phyloP scores from a whole-genome alignment of 257 asterid species.

The Ocimum tenuiflorum region DNA sequence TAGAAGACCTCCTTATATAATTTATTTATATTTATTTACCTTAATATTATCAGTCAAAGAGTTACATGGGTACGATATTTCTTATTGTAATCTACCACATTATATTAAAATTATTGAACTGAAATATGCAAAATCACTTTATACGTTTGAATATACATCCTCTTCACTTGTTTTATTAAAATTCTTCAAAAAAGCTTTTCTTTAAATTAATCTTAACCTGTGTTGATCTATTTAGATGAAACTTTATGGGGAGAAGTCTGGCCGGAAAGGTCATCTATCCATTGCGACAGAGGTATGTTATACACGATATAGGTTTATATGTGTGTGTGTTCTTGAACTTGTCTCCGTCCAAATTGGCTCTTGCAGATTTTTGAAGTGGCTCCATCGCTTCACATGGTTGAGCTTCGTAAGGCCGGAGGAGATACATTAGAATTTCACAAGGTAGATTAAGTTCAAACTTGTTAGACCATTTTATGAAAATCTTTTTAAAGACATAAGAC shows the following conservation, averaged over 20 bases:
- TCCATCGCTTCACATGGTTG: conserved; percentile 84
- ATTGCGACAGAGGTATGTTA: conserved; percentile 77
- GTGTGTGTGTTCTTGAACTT: background rate
- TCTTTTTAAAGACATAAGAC: too few relatives aligned
- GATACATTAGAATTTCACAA: conserved; percentile 91
- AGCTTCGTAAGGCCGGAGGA: conserved; percentile 90
- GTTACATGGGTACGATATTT: too few relatives aligned
- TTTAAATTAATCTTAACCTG: background rate
- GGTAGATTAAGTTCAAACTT: conserved; percentile 26
- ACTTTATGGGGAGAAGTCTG: conserved; percentile 86
- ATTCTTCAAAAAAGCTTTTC: too few relatives aligned
- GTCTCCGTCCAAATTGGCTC: background rate
- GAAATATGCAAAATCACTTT: too few relatives aligned
- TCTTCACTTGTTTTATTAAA: too few relatives aligned
- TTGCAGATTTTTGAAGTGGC: conserved; percentile 84
- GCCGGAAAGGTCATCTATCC: conserved; percentile 87
- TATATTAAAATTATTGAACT: too few relatives aligned
- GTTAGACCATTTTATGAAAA: too few relatives aligned
- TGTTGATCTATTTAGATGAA: conserved; percentile 50
- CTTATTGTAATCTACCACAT: too few relatives aligned
- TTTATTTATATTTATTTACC: too few relatives aligned
- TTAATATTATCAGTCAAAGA: too few relatives aligned
- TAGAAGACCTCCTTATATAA: too few relatives aligned
- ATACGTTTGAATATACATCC: too few relatives aligned
- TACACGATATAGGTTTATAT: background rate